Percentiles rank a stretch among this genome's conserved stretches.
Conservation (phyloP, 176 grass and related monocot genomes). For the Eleusine coracana region DNA sequence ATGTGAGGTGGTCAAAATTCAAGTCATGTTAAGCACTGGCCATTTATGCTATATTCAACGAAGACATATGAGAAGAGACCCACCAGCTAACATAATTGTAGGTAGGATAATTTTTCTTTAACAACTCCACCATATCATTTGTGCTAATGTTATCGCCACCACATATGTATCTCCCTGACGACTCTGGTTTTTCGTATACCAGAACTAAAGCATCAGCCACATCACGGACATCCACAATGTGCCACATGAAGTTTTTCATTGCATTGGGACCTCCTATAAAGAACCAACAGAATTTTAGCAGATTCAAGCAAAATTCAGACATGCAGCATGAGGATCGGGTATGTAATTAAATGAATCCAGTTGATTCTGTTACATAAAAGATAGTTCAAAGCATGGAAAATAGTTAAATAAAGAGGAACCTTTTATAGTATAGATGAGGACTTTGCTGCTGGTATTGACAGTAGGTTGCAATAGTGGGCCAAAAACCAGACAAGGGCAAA, state of each 20-base stretch:
- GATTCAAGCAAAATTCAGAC: background rate
- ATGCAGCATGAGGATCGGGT: background rate
- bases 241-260: constrained; percentile 38
- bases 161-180: constrained; percentile 52
- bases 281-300: background rate
- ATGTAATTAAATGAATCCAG: background rate
- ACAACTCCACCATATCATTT: constrained; percentile 31
- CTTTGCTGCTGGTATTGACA: constrained; percentile 34
- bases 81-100: constrained; percentile 36
- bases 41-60: background rate
- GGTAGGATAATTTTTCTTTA: constrained; percentile 49
- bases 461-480: constrained; percentile 37
- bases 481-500: constrained; percentile 43
- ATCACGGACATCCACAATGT: constrained; percentile 57
- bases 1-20: background rate
- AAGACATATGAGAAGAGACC: background rate
- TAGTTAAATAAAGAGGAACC: background rate
- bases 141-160: constrained; percentile 10
- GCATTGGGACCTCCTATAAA: constrained; percentile 41
- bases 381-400: background rate
- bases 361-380: background rate
- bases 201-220: constrained; percentile 56
- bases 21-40: background rate
- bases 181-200: constrained; percentile 40
- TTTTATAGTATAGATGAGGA: constrained; percentile 43